Base-by-base conservation (phyloP, 495 filamentous ascomycete species). In the Choiromyces venosus region DNA sequence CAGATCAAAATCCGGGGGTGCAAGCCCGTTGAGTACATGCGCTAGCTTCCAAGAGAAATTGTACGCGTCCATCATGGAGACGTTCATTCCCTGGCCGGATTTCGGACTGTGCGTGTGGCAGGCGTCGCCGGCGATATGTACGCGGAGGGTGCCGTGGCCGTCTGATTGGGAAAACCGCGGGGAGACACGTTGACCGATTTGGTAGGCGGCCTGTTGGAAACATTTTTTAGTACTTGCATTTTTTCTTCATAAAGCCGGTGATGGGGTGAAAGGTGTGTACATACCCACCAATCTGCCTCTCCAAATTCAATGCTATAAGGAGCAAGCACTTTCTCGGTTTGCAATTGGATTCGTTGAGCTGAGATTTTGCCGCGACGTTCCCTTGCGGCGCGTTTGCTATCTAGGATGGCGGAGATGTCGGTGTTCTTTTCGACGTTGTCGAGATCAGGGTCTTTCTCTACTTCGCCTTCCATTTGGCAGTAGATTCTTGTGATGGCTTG, bases 281-380 rank as follows among this genome's bases (percentile, higher is more conserved):
- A 9, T 18, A 52, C 46, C 90, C 90, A 88, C 90, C 88, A 88
- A 68, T 83, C 77, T 73, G 85, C 83, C 39, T 85, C 82, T 5
- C 80, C 82, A 52, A 86, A 80, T 19, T 84, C 82, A 67, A 87
- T 77, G 0, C 71, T 69, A 75, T 87, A 87, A 0, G 86, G 86
- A 35, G 70, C 29, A 68, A 94, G 86, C 65, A 91, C 91, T 19
- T 83, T 83, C 70, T 84, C 82, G 12, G 90, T 89, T 9, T 87
- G 82, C 7, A 81, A 79, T 74, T 91, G 87, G 33, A 93, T 85
- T 52, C 88, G 85, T 40, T 88, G 87, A n/a, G 84, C 82, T 0
- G 85, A 87, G 65, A 87, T 46, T 8, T 78, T 66, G 4, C 66
- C 35, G 61, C 71, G 74, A 38, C 71, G 67, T 6, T 65, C 65